phyloP scores from a whole-genome alignment of 306 rosid genomes.

The Quercus glauca region DNA sequence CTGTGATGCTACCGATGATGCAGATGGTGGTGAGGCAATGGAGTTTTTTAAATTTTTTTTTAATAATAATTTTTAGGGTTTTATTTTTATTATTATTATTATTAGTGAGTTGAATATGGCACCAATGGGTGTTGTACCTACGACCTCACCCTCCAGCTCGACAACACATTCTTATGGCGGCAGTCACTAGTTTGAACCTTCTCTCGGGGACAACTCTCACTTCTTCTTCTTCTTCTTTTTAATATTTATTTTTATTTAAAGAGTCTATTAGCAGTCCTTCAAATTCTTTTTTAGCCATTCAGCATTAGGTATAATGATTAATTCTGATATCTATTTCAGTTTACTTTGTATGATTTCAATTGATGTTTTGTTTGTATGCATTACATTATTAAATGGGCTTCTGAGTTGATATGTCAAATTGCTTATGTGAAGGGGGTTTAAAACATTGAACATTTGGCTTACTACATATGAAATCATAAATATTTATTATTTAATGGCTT shows the following conservation, averaged over 20 bases:
- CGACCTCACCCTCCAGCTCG: no score
- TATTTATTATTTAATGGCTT: not conserved
- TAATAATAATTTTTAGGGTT: not conserved
- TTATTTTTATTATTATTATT: not conserved
- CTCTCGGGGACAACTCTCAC: no score
- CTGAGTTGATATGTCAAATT: not conserved
- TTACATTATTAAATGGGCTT: not conserved
- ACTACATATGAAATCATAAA: not conserved
- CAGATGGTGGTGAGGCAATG: constrained; percentile 63
- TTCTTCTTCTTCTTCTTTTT: no score
- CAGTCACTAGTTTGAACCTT: no score
- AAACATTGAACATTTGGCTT: not conserved
- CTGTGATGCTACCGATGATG: constrained; percentile 45
- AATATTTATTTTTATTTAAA: no score
- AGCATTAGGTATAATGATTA: not conserved
- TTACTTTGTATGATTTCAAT: not conserved
- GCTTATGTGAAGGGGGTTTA: not conserved
- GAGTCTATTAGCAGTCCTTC: not conserved
- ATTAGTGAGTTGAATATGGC: no score
- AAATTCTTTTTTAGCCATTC: not conserved
- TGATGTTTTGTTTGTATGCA: constrained; percentile 8
- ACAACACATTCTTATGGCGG: no score
- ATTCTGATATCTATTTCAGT: not conserved
- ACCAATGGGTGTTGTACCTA: no score
- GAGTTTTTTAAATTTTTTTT: not conserved